A percentile compares a stretch with the other conserved stretches of the same genome.
Evolutionary conservation across 2,329 filamentous ascomycete species (phyloP).

Genomic region (Ceratocystis albifundus): DNA sequence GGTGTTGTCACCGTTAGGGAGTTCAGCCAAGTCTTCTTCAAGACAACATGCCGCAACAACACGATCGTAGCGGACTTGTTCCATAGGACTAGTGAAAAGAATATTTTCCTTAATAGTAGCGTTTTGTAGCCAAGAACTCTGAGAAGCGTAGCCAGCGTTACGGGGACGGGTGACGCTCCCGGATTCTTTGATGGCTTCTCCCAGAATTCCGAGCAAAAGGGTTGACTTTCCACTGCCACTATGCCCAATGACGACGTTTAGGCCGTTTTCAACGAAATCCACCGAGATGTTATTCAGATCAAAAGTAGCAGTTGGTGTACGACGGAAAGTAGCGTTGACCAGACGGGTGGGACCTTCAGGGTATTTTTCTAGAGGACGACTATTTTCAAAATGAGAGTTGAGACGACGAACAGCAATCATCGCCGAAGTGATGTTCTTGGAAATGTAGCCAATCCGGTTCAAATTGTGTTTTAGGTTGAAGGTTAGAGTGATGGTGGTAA

Average conservation of each 20-base stretch:
- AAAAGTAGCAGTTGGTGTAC: slow-evolving; percentile 41
- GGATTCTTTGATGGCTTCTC: slow-evolving; percentile 41
- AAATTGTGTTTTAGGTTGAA: slow-evolving; percentile 43
- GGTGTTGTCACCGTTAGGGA: slow-evolving; percentile 41
- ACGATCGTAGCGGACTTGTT: slow-evolving; percentile 42
- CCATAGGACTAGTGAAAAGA: slow-evolving; percentile 42
- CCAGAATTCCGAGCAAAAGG: slow-evolving; percentile 42
- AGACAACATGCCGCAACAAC: slow-evolving; percentile 47
- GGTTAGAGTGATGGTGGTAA: slow-evolving; percentile 45
- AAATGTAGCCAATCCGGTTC: slow-evolving; percentile 24
- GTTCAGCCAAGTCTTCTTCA: slow-evolving; percentile 39
- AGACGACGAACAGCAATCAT: slow-evolving; percentile 41
- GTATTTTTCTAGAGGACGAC: slow-evolving; percentile 38
- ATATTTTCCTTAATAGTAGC: slow-evolving; percentile 46
- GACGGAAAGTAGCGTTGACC: slow-evolving; percentile 37
- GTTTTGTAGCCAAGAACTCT: slow-evolving; percentile 48
- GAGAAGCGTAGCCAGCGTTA: slow-evolving; percentile 47
- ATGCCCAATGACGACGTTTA: slow-evolving; percentile 44
- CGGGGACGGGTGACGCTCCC: slow-evolving; percentile 39
- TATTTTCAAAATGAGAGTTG: slow-evolving; percentile 44
- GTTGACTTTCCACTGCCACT: slow-evolving; percentile 49
- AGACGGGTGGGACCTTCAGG: slow-evolving; percentile 40
- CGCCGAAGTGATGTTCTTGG: slow-evolving; percentile 34
- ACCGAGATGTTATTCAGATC: slow-evolving; percentile 38
- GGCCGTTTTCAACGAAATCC: slow-evolving; percentile 41